Base-by-base conservation (phyloP, 2,329 filamentous ascomycete genomes). In the Verticillium nonalfalfae region DNA sequence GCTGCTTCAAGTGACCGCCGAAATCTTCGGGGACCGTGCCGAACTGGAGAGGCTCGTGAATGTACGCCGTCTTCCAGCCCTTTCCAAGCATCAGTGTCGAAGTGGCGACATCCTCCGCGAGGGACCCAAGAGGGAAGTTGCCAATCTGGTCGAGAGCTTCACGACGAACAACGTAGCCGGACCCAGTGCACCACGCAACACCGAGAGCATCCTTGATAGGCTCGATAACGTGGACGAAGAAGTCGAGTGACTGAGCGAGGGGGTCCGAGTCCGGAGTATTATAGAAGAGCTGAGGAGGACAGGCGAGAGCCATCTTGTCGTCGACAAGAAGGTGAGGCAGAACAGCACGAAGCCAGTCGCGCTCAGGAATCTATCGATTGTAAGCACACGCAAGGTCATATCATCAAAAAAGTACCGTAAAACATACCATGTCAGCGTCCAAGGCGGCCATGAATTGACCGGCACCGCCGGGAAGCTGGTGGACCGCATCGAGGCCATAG, bases 161-260 rank as follows among this genome's bases (percentile, higher is more conserved):
- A n/a, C 85, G 82, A 3, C 85, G 82, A 34, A 81, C 78, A 4
- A 85, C 74, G 65, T 86, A 88, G 7, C 86, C 86, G 5, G 85
- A 87, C 4, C 86, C 85, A n/a, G 83, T 85, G 66, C 84, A 87
- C 80, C 84, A 85, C n/a, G 84, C 84, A 4, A 84, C 81, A 58
- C 81, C 77, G 55, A 80, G 72, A n/a, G 78, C 68, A 62, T 80
- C 78, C 73, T 80, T 80, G 71, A 80, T 79, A 36, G 78, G 78
- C 68, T 80, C 78, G 45, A 79, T 78, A 35, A 80, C 72, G 69
- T 85, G 81, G 10, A 84, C 81, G 69, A 87, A 86, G 64, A 82
- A 81, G 67, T 85, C 80, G 54, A 86, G 77, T 68, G 78, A 81
- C 69, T 86, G 84, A 1, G 79, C 78, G 7, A 88, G 78, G 14